These are phyloP conservation scores for Cercospora nicotianae DNA, from an alignment of 2,329 filamentous ascomycete species.

Conservation along the genomic window DNA sequence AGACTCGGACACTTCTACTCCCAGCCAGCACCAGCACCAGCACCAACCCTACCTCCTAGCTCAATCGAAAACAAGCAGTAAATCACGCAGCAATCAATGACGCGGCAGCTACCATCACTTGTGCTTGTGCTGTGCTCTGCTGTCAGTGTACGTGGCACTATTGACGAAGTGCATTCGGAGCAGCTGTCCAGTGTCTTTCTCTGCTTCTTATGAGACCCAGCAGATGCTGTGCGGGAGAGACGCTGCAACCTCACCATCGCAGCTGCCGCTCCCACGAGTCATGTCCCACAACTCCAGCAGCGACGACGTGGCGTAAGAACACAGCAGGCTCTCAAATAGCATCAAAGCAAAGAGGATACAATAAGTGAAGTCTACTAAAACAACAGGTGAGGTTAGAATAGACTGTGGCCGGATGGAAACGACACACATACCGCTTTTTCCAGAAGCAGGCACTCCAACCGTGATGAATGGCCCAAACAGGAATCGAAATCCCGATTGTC, in stretches of 20 bases:
- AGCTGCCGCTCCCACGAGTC: conserved; percentile 4
- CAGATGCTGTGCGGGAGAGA: background rate
- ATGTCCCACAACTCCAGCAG: background rate
- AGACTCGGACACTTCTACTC: background rate
- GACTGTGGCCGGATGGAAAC: conserved; percentile 1
- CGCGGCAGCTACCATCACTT: background rate
- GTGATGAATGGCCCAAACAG: conserved; percentile 8
- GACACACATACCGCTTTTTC: conserved; percentile 5
- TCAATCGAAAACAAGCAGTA: background rate
- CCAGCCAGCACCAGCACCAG: background rate
- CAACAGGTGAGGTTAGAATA: conserved; percentile 16
- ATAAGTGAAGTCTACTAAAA: background rate
- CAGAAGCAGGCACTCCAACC: conserved; percentile 1
- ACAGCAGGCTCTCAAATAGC: background rate
- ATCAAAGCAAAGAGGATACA: background rate
- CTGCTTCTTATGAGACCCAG: background rate
- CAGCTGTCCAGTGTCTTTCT: background rate
- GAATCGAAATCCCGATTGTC: conserved; percentile 3
- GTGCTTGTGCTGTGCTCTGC: background rate
- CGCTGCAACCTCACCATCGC: conserved; percentile 1
- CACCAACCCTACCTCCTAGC: background rate
- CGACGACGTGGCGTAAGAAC: background rate
- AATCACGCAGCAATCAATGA: background rate
- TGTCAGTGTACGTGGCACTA: background rate
- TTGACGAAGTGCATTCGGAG: background rate